A percentile compares a stretch with the other conserved stretches of the same genome.
These are phyloP conservation scores for Vicia villosa DNA, from an alignment of 306 rosid species.

Conservation along the genomic window DNA sequence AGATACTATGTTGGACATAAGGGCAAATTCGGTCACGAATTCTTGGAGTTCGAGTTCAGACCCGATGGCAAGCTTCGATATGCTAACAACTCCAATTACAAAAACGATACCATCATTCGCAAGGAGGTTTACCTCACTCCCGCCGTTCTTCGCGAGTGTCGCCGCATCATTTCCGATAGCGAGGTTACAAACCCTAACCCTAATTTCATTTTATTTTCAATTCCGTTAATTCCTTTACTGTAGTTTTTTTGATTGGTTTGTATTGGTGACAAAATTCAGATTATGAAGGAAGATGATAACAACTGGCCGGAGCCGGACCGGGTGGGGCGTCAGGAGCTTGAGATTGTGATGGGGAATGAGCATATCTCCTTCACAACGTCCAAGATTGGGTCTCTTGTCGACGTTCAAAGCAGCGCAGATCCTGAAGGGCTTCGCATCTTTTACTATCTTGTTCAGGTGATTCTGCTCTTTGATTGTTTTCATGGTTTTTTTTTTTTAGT, in stretches of 20 bases:
- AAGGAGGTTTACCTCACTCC: constrained; percentile 95
- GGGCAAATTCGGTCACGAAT: constrained; percentile 93
- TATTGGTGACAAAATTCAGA: constrained; percentile 47
- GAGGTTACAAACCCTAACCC: constrained; percentile 55
- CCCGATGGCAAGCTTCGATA: constrained; percentile 94
- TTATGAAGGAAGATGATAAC: constrained; percentile 95
- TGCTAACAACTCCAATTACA: constrained; percentile 98
- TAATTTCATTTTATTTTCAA: too few relatives aligned
- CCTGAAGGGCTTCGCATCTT: constrained; percentile 99
- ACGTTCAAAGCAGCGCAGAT: constrained; percentile 96
- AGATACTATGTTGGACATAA: constrained; percentile 93
- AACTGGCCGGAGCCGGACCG: constrained; percentile 99
- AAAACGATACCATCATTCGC: constrained; percentile 97
- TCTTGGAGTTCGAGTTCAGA: constrained; percentile 90
- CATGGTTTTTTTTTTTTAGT: too few relatives aligned
- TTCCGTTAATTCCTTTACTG: too few relatives aligned
- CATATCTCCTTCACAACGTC: constrained; percentile 97
- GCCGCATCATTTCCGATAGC: constrained; percentile 83
- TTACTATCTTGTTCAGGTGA: constrained; percentile 96
- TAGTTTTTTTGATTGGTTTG: too few relatives aligned
- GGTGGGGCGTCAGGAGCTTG: constrained; percentile 94
- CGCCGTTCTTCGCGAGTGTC: constrained; percentile 88
- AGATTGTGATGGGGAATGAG: constrained; percentile 97
- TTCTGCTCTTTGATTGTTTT: too few relatives aligned
- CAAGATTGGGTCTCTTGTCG: constrained; percentile 94